Conservation (phyloP, 2,329 filamentous ascomycete genomes). For the Cladosporium austrohemisphaericum region DNA sequence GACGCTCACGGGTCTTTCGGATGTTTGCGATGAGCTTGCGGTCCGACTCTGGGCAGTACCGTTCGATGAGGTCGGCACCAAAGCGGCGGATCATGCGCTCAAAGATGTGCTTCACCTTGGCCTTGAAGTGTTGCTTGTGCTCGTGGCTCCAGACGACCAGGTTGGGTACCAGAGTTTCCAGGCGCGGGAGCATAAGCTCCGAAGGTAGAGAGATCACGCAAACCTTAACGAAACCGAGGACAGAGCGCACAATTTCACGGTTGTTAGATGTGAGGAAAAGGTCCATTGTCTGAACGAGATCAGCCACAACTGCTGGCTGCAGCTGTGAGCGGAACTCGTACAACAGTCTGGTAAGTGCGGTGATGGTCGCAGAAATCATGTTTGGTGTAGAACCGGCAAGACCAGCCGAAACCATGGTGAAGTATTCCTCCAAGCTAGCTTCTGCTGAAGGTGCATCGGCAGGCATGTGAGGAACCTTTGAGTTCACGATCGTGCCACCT, state of each 20-base stretch:
- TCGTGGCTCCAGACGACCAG: slow-evolving; percentile 95
- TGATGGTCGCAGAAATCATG: slow-evolving; percentile 97
- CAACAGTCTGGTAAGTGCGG: slow-evolving; percentile 84
- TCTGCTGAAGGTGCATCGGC: slow-evolving; percentile 67
- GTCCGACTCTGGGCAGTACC: slow-evolving; percentile 77
- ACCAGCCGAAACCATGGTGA: slow-evolving; percentile 97
- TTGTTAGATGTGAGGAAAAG: slow-evolving; percentile 96
- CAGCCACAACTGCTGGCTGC: slow-evolving; percentile 65
- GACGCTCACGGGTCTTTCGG: slow-evolving; percentile 87
- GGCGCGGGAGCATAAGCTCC: slow-evolving; percentile 71
- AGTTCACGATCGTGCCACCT: slow-evolving; percentile 74
- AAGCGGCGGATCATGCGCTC: slow-evolving; percentile 92
- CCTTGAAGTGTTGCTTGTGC: slow-evolving; percentile 94
- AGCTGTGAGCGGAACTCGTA: slow-evolving; percentile 81
- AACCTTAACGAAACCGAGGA: slow-evolving; percentile 94
- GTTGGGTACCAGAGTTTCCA: slow-evolving; percentile 77
- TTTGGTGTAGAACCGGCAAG: slow-evolving; percentile 88
- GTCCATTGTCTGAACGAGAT: slow-evolving; percentile 91
- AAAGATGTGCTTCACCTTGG: slow-evolving; percentile 96
- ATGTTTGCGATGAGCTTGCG: slow-evolving; percentile 91
- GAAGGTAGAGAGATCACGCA: slow-evolving; percentile 82
- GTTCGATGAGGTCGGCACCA: slow-evolving; percentile 75
- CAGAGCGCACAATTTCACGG: slow-evolving; percentile 90
- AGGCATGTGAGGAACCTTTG: slow-evolving; percentile 83
- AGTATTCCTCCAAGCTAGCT: slow-evolving; percentile 88